A percentile compares a stretch with the other conserved stretches of the same genome.
These are phyloP conservation scores for Fusarium napiforme DNA, from an alignment of 2,329 filamentous ascomycete species.

Conservation along the genomic window DNA sequence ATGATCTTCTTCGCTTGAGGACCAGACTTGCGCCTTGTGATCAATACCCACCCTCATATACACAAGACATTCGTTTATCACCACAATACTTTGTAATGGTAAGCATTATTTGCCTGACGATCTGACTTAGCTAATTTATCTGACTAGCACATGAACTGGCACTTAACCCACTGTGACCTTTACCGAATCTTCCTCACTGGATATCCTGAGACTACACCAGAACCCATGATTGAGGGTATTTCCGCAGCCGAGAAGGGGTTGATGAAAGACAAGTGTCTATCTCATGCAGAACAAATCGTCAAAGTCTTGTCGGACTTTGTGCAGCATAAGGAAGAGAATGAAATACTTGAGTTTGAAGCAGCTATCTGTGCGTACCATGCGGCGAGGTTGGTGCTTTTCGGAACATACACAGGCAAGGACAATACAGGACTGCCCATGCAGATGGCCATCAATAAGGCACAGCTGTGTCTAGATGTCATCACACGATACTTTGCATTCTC, in stretches of 20 bases:
- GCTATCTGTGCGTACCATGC: constrained; percentile 58
- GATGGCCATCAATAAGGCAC: constrained; percentile 42
- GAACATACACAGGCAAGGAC: constrained; percentile 39
- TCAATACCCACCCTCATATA: constrained; percentile 34
- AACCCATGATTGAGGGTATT: constrained; percentile 47
- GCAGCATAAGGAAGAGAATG: constrained; percentile 41
- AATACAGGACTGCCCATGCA: constrained; percentile 44
- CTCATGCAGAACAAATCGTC: constrained; percentile 54
- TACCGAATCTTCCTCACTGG: constrained; percentile 56
- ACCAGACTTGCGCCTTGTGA: constrained; percentile 36
- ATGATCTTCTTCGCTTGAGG: constrained; percentile 39
- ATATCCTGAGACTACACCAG: constrained; percentile 54
- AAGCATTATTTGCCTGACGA: not conserved
- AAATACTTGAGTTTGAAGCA: constrained; percentile 53
- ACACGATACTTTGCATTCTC: constrained; percentile 45
- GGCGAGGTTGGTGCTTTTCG: constrained; percentile 52
- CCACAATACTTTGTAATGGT: constrained; percentile 41
- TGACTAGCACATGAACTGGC: constrained; percentile 49
- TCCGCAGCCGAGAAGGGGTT: constrained; percentile 31
- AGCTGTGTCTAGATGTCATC: constrained; percentile 42
- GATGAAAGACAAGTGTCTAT: constrained; percentile 49
- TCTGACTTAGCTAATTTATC: not conserved
- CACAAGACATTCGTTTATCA: constrained; percentile 28
- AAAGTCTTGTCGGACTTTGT: constrained; percentile 50
- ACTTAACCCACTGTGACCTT: constrained; percentile 57